These are phyloP conservation scores for Suhomyces terraborum DNA, from an alignment of 1,139 yeast species.

Conservation along the genomic window DNA sequence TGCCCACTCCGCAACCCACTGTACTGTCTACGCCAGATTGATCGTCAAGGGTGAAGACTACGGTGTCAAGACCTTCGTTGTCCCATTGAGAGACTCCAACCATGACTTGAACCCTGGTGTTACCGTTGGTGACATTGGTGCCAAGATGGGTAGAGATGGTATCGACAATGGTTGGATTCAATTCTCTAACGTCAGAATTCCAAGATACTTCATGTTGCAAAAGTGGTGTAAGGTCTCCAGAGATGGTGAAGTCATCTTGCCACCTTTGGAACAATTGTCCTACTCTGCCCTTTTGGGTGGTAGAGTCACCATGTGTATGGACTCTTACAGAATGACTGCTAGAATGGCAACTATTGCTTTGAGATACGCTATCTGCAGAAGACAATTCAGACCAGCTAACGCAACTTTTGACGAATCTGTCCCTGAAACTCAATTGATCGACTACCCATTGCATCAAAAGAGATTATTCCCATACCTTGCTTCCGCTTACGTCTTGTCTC, in stretches of 20 bases:
- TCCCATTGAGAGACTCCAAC: conserved; percentile 48
- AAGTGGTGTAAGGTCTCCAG: conserved; percentile 47
- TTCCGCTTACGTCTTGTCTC: conserved; percentile 42
- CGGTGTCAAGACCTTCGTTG: conserved; percentile 52
- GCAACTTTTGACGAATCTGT: conserved; percentile 18
- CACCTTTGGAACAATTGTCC: conserved; percentile 50
- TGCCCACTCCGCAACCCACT: conserved; percentile 52
- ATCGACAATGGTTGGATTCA: conserved; percentile 56
- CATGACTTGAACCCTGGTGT: conserved; percentile 49
- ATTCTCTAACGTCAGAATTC: conserved; percentile 47
- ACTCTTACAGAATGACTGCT: conserved; percentile 46
- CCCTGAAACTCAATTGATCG: conserved; percentile 39
- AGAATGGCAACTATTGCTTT: conserved; percentile 47
- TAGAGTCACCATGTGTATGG: conserved; percentile 48
- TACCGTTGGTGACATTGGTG: conserved; percentile 49
- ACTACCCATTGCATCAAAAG: conserved; percentile 51
- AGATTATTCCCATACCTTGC: conserved; percentile 50
- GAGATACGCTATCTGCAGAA: conserved; percentile 49
- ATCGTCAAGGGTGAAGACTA: conserved; percentile 48
- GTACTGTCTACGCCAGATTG: conserved; percentile 46
- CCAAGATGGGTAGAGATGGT: conserved; percentile 54
- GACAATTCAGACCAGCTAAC: conserved; percentile 41
- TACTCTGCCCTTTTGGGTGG: conserved; percentile 51
- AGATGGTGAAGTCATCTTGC: conserved; percentile 44
- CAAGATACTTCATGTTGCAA: conserved; percentile 51